A percentile compares a stretch with the other conserved stretches of the same genome.
Evolutionary conservation across 106 monocot genomes (phyloP).

Genomic region (Phalaenopsis aphrodite): DNA sequence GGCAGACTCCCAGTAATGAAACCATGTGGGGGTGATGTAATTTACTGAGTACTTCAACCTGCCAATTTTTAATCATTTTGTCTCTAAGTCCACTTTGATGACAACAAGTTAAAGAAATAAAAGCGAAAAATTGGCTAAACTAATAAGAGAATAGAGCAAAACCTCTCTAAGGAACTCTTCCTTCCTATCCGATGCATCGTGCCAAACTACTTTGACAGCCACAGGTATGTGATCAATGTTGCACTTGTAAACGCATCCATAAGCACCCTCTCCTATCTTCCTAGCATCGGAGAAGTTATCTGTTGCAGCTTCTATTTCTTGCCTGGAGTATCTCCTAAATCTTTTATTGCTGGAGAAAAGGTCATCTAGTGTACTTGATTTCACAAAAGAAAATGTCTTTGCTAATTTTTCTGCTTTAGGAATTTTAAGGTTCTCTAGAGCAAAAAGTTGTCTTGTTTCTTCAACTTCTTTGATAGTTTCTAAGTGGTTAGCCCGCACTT

Average conservation of each 20-base stretch:
- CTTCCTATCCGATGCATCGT: slow-evolving; percentile 41
- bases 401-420: slow-evolving; percentile 44
- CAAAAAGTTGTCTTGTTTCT: slow-evolving; percentile 30
- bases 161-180: slow-evolving; percentile 92
- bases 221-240: slow-evolving; percentile 81
- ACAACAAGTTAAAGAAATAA: no score
- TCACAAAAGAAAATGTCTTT: slow-evolving; percentile 28
- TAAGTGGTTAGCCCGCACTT: slow-evolving; percentile 37
- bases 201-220: slow-evolving; percentile 71
- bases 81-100: not conserved
- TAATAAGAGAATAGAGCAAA: not conserved
- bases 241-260: slow-evolving; percentile 73
- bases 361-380: slow-evolving; percentile 28
- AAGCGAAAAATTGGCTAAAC: not conserved
- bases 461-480: slow-evolving; percentile 42
- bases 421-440: slow-evolving; percentile 37
- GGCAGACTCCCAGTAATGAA: slow-evolving; percentile 64
- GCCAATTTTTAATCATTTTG: not conserved
- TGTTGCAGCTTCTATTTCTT: slow-evolving; percentile 75
- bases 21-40: slow-evolving; percentile 84
- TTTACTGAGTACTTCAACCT: slow-evolving; percentile 84
- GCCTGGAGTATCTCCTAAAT: slow-evolving; percentile 48
- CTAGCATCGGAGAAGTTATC: slow-evolving; percentile 75
- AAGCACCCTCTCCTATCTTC: slow-evolving; percentile 84
- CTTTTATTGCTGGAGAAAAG: slow-evolving; percentile 32